Base-by-base conservation (phyloP, 1,139 yeast genomes). In the Protomyces gravidus region DNA sequence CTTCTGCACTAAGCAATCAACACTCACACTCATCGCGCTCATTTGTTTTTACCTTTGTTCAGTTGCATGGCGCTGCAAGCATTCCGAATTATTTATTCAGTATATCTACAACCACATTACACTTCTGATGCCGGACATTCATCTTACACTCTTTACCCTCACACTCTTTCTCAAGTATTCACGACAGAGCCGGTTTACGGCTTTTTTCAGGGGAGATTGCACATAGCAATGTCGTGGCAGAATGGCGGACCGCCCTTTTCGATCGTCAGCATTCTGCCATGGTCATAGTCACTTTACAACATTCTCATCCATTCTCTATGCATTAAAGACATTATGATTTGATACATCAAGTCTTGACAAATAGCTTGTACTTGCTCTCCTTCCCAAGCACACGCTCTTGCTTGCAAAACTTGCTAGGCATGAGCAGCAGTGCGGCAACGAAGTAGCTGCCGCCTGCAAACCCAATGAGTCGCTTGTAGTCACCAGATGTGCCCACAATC, bases 381-480 rank as follows among this genome's bases (percentile, higher is more conserved):
- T 19, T 21, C 11, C 48, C 48, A 11, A 45, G 30, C 19, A 21
- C 27, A 13, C 30, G 6, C 27, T 26, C 30, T 19, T 53, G 58
- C 9, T 46, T 53, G 23, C 21, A 17, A 5, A 33, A 28, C 15
- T 53, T 53, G 15, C 47, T 51, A 7, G 50, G 46, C 15, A 45
- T 19, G 28, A 53, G 40, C 27, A 53, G 17, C 33, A 45, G n/a
- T 25, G 46, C 58, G 9, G 58, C 58, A 5, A 46, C 17, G 11
- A 46, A 15, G 39, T 23, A 53, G 15, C 11, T 21, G 9, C 36
- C 58, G 4, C 58, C 58, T 15, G 58, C 51, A 21, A 45, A 53
- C n/a, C 45, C 51, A 53, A 53, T 53, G n/a, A 46, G 47, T 23
- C 58, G 46, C 27, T 45, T 53, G 9, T 51, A 52, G 26, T 30